Conservation (phyloP, 176 grass and related monocot species). For the Aegilops bicornis region DNA sequence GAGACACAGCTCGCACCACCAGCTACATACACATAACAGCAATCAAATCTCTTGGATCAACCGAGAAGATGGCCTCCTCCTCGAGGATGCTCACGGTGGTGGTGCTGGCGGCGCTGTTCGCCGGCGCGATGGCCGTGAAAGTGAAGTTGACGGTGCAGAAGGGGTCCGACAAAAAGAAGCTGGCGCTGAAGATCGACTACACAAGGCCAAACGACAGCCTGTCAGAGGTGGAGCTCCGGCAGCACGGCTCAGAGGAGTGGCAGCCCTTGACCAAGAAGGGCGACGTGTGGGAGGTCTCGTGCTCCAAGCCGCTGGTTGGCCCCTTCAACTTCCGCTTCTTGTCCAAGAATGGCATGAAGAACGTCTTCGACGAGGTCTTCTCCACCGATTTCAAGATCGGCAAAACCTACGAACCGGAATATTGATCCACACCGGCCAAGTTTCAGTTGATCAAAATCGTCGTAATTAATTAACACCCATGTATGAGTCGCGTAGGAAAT, state of each 20-base stretch:
- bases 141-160: neutral
- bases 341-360: neutral
- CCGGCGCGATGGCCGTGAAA: neutral
- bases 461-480: neutral
- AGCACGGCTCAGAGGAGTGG: neutral
- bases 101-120: neutral
- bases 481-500: neutral
- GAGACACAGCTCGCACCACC: neutral
- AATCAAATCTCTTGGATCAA: neutral
- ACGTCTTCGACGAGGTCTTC: neutral
- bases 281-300: neutral
- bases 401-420: neutral
- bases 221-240: neutral
- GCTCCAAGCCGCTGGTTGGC: neutral
- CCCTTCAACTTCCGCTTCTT: constrained; percentile 3
- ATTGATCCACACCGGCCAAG: neutral
- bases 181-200: neutral
- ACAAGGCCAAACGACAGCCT: neutral
- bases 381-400: neutral
- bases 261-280: neutral
- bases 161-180: neutral
- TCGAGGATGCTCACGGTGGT: neutral
- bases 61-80: neutral
- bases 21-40: neutral
- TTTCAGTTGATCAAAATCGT: neutral